A percentile compares a stretch with the other conserved stretches of the same genome.
Conservation (phyloP, 2,329 filamentous ascomycete genomes). For the Amphichorda felina region DNA sequence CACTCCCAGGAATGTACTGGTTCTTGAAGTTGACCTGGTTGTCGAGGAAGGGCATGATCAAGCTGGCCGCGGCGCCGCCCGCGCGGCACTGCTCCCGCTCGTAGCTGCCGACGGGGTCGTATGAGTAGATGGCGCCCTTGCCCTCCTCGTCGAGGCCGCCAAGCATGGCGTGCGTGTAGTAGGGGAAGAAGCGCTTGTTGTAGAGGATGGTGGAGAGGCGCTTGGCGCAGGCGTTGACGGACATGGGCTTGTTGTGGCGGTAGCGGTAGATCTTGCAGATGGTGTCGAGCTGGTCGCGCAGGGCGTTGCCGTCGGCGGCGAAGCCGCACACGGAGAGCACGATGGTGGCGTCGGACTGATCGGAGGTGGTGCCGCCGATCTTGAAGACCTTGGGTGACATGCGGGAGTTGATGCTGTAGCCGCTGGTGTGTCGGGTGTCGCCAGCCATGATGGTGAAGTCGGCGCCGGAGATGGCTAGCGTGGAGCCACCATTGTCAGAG, state of each 20-base stretch:
- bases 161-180: constrained; percentile 92
- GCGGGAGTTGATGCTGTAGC: constrained; percentile 98
- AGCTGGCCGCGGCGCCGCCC: constrained; percentile 77
- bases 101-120: constrained; percentile 96
- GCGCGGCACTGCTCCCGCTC: constrained; percentile 94
- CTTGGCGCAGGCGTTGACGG: constrained; percentile 87
- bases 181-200: constrained; percentile 96
- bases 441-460: constrained; percentile 96
- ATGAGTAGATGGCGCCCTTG: constrained; percentile 87
- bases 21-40: constrained; percentile 99
- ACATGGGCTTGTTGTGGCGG: constrained; percentile 95
- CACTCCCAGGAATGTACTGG: constrained; percentile 83
- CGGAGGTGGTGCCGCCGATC: constrained; percentile 81
- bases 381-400: constrained; percentile 94
- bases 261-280: constrained; percentile 99
- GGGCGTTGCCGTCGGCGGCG: constrained; percentile 83
- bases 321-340: constrained; percentile 92
- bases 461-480: constrained; percentile 83
- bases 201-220: constrained; percentile 92
- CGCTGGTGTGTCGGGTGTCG: constrained; percentile 89
- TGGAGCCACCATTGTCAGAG: constrained; percentile 95
- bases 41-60: constrained; percentile 99
- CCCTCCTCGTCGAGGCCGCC: constrained; percentile 92
- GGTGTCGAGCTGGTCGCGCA: constrained; percentile 87
- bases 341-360: constrained; percentile 75